Base-by-base conservation (phyloP, 768 basidiomycete genomes). In the Myochromella boudieri region DNA sequence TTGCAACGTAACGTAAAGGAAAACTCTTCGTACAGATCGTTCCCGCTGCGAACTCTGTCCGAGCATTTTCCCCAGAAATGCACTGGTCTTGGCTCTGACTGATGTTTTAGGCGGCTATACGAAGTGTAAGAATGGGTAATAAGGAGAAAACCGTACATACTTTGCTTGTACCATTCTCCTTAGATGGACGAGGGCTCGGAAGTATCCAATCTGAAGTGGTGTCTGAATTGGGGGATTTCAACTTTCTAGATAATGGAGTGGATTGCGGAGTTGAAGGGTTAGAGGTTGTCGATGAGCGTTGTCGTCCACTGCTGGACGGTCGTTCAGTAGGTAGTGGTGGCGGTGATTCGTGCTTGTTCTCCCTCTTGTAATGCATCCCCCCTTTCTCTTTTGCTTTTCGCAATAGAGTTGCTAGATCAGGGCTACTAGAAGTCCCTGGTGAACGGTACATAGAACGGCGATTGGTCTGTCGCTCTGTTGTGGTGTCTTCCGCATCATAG, bases 361-460 rank as follows among this genome's bases (percentile, higher is more conserved):
- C 66, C 38, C 59, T 68, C 49, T 62, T 65, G 58, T 62, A 50
- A 48, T 55, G 62, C 31, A 71, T 67, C 0, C 71, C 76, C 15
- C 81, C 81, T 40, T 77, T 71, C 58, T 86, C 87, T 66, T 85
- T 91, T 12, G 89, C 86, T 67, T 93, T 94, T 51, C 85, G 77
- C 43, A 94, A 65, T 43, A 97, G 75, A 8, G 91, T 93, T 3
- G 91, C 91, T 17, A 97, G 75, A 67, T 97, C 94, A 21, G 94
- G 95, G 60, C 87, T 92, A 57, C 88, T 91, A 26, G 92, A 87
- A 6, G 91, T 95, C 33, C 92, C 94, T 9, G 88, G 77, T 15
- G 89, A 86, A 47, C 94, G 77, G 63, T 93, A 94, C 71, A 97
- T 81, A 52, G 87, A 90, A 40, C 91, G 80, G 36, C 91, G 79